A percentile compares a stretch with the other conserved stretches of the same genome.
These are phyloP conservation scores for Pythium utonaiense DNA, from an alignment of 352 stramenopile species.

Conservation along the genomic window DNA sequence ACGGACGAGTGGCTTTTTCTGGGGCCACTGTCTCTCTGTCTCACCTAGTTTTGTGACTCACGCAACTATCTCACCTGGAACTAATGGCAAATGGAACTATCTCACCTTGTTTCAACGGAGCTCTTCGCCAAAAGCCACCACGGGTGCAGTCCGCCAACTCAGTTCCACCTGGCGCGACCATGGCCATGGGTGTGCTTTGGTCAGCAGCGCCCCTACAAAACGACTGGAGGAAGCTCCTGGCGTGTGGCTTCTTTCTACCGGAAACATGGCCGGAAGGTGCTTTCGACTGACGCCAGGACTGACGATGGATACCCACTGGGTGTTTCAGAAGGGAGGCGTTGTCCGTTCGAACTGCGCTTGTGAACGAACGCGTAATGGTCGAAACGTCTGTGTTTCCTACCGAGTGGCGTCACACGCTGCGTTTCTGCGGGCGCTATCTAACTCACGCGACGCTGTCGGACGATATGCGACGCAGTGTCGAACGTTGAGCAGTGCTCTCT, in stretches of 20 bases:
- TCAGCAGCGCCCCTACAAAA: neutral
- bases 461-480: neutral
- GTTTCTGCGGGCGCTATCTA: neutral
- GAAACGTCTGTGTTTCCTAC: neutral
- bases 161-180: neutral
- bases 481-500: neutral
- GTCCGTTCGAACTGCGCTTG: neutral
- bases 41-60: neutral
- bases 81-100: neutral
- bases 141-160: neutral
- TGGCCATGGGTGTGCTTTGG: neutral
- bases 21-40: constrained; percentile 3
- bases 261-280: neutral
- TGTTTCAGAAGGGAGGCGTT: neutral
- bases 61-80: neutral
- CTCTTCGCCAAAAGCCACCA: neutral
- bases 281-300: neutral
- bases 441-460: neutral
- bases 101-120: neutral
- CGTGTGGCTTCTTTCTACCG: neutral
- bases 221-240: neutral
- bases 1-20: constrained; percentile 3
- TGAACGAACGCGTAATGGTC: neutral
- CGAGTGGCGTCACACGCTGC: neutral
- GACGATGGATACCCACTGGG: neutral